Percentiles rank a stretch among this genome's conserved stretches.
Evolutionary conservation across 169 alveolate genomes (phyloP).

Genomic region (Plasmodium yoelii): DNA sequence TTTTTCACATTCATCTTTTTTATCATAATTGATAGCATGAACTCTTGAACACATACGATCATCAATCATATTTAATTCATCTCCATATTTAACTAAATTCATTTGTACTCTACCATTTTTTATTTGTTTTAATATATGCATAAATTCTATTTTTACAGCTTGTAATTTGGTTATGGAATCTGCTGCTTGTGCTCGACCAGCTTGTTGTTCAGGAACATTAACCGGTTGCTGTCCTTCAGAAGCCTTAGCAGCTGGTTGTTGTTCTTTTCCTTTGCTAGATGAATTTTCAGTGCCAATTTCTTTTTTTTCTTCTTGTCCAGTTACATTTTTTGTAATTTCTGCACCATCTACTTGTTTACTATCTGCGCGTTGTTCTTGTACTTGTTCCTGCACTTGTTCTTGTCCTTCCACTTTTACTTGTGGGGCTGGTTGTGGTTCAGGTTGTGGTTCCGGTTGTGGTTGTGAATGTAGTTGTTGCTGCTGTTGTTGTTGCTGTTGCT

Average conservation of each 20-base stretch:
- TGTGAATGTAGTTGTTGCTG: not conserved
- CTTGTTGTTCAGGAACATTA: no score
- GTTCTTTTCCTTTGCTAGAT: no score
- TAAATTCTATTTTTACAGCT: not conserved
- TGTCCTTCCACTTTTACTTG: not conserved
- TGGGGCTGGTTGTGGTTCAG: not conserved
- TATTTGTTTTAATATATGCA: conserved; percentile 23
- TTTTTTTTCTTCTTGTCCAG: no score
- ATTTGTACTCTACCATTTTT: not conserved
- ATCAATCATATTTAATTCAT: not conserved
- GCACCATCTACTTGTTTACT: no score
- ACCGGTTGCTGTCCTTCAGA: not conserved
- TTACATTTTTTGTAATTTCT: no score
- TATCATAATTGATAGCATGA: not conserved
- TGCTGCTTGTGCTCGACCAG: not conserved
- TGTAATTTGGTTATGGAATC: not conserved
- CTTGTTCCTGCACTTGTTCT: not conserved
- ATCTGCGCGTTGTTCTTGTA: not conserved
- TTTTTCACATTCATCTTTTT: not conserved
- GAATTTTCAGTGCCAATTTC: no score
- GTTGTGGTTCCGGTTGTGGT: not conserved
- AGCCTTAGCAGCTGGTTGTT: not conserved
- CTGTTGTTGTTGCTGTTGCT: not conserved
- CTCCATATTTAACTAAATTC: conserved; percentile 9
- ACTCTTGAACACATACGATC: conserved; percentile 10